Evolutionary conservation across 352 stramenopile genomes (phyloP), one percentile per base, ranked within the genome.

Genomic region (Saprolegnia diclina): DNA sequence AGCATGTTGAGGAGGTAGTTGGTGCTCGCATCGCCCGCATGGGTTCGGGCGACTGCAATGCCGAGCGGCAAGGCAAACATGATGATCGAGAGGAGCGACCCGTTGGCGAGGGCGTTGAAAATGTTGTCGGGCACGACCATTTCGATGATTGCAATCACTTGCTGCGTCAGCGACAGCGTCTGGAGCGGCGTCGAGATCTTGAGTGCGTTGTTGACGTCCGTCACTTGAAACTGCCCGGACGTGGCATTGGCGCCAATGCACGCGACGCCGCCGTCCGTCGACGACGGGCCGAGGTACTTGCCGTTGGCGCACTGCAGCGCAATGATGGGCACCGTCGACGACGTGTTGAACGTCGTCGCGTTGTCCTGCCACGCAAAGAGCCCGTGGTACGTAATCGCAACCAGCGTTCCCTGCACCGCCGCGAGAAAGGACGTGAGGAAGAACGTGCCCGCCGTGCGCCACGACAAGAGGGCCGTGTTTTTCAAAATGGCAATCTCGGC

Each of bases 401-500:
- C 59, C 16, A 70, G 71, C 65, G 89, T 80, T 0, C 85, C 82
- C 29, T 89, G 72, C 13, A 59, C 35, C 13, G 21, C 52, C n/a
- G 52, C 16, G 52, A 32, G 26, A 6, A 37, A 19, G 13, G 52
- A 59, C 21, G 52, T 32, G 13, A 59, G 19, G 52, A 59, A 29
- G 24, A 59, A 59, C 5, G 35, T 5, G 6, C 52, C 52, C 4
- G 24, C 26, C 21, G 52, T 59, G 52, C 52, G 52, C 52, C 52
- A 59, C 52, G 14, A 19, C 6, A 59, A 22, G 5, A 59, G 73
- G 3, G 79, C 87, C 0, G 88, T 77, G 68, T 90, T 91, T 37
- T 83, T 83, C 3, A 90, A 77, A 45, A 83, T 86, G 40, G 91
- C 77, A 44, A 90, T 88, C 65, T 92, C 85, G 0, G 80, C 81